Percentiles rank a stretch among this genome's conserved stretches.
Evolutionary conservation across 495 filamentous ascomycete genomes (phyloP).

Genomic region (Talaromyces trachyspermus): DNA sequence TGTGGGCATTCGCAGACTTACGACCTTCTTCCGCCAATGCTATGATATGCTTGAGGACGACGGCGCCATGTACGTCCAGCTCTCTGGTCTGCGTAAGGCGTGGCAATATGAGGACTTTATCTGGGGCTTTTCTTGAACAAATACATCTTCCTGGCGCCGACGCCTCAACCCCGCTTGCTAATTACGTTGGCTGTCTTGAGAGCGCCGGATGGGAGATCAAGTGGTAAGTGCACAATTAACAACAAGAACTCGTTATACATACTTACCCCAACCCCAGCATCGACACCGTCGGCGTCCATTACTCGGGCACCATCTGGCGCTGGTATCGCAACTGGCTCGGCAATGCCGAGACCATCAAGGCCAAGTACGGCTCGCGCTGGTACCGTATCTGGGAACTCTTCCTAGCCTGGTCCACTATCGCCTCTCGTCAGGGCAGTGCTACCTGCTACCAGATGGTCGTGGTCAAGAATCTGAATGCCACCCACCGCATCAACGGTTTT

Average conservation of each 20-base stretch:
- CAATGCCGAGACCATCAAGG: constrained; percentile 88
- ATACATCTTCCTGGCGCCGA: constrained; percentile 67
- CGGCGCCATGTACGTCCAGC: constrained; percentile 66
- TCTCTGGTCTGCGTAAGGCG: constrained; percentile 58
- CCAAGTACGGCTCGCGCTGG: constrained; percentile 94
- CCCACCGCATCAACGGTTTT: constrained; percentile 86
- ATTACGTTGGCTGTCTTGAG: constrained; percentile 57
- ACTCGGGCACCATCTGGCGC: constrained; percentile 92
- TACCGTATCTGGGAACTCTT: constrained; percentile 99
- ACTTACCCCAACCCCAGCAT: no score
- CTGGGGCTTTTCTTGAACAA: constrained; percentile 76
- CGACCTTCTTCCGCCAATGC: constrained; percentile 53
- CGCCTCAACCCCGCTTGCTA: constrained; percentile 58
- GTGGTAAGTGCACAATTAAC: no score
- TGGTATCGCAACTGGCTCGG: constrained; percentile 99
- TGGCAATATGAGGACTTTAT: constrained; percentile 72
- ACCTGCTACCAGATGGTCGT: constrained; percentile 94
- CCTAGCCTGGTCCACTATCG: constrained; percentile 88
- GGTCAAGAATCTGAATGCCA: constrained; percentile 97
- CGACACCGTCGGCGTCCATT: constrained; percentile 92
- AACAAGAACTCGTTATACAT: no score
- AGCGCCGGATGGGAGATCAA: constrained; percentile 56
- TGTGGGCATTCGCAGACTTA: constrained; percentile 60
- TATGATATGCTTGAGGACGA: constrained; percentile 66
- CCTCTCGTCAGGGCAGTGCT: constrained; percentile 84